Evolutionary conservation across 805 yeast species (phyloP).

Genomic region (Metschnikowia baotianmanensis): DNA sequence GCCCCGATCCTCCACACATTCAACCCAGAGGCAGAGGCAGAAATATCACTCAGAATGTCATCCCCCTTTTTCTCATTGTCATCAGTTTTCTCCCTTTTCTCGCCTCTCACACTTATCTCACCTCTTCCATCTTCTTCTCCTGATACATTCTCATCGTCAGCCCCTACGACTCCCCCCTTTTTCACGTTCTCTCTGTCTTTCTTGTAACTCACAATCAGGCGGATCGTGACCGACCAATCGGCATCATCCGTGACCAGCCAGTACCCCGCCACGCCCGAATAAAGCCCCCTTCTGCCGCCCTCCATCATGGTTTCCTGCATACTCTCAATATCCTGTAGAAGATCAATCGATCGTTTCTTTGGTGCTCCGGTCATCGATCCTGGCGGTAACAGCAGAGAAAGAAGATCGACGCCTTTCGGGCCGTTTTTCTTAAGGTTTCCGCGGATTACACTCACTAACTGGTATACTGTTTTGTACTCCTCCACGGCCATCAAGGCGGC

Average conservation of each 20-base stretch:
- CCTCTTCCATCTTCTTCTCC: no score
- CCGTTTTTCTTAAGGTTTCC: constrained; percentile 48
- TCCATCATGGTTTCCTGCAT: constrained; percentile 30
- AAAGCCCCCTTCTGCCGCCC: constrained; percentile 69
- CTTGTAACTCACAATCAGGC: constrained; percentile 71
- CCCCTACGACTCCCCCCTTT: no score
- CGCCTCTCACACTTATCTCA: no score
- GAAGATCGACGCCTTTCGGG: constrained; percentile 73
- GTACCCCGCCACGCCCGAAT: constrained; percentile 94
- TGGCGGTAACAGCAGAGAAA: constrained; percentile 83
- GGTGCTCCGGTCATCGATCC: constrained; percentile 99
- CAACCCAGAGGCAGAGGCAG: no score
- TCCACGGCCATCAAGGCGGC: constrained; percentile 85
- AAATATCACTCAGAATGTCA: no score
- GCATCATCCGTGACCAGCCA: constrained; percentile 86
- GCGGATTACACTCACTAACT: constrained; percentile 82
- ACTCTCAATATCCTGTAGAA: constrained; percentile 60
- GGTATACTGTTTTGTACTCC: constrained; percentile 88
- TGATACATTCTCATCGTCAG: no score
- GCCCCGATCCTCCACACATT: constrained; percentile 86
- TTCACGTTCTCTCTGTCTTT: constrained; percentile 40
- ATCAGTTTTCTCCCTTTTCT: no score
- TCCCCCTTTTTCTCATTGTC: no score
- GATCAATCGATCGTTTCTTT: constrained; percentile 84
- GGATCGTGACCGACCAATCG: constrained; percentile 94